Evolutionary conservation across 164 flowering plant genomes (phyloP).

Genomic region (Brasenia schreberi): DNA sequence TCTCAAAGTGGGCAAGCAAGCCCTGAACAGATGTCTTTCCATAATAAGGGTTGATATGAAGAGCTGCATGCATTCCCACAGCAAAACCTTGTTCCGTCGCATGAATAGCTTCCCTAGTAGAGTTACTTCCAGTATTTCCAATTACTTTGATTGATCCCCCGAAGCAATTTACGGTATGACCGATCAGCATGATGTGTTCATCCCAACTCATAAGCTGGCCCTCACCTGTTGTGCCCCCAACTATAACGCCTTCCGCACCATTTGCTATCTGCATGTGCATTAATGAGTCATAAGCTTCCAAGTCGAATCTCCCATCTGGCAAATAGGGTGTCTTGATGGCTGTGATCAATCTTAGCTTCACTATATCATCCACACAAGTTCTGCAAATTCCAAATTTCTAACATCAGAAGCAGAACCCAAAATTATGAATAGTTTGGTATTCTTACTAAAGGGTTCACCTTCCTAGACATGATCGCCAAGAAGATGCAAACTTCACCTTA

Average conservation of each 20-base stretch:
- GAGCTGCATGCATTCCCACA: slow-evolving; percentile 93
- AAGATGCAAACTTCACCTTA: neutral
- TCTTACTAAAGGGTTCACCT: neutral
- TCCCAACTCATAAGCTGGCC: slow-evolving; percentile 98
- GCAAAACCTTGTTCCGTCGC: slow-evolving; percentile 93
- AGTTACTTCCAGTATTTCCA: slow-evolving; percentile 94
- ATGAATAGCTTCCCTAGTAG: slow-evolving; percentile 87
- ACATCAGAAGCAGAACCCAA: neutral
- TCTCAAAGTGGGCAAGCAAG: slow-evolving; percentile 52
- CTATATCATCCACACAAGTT: slow-evolving; percentile 63
- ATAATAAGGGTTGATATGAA: slow-evolving; percentile 89
- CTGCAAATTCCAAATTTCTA: slow-evolving; percentile 23
- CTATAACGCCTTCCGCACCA: slow-evolving; percentile 76
- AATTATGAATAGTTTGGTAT: neutral
- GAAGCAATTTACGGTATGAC: slow-evolving; percentile 65
- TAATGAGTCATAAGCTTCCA: slow-evolving; percentile 74
- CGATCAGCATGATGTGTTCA: slow-evolving; percentile 92
- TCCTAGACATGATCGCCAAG: neutral
- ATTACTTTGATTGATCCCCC: slow-evolving; percentile 79
- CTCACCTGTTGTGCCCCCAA: slow-evolving; percentile 94
- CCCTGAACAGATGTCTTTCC: slow-evolving; percentile 87
- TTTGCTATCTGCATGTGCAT: slow-evolving; percentile 60
- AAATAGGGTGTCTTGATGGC: slow-evolving; percentile 89
- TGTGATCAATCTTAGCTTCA: slow-evolving; percentile 60
- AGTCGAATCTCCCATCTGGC: slow-evolving; percentile 70